phyloP scores from a whole-genome alignment of 176 grass and related monocot species.

The Carex cristatella region DNA sequence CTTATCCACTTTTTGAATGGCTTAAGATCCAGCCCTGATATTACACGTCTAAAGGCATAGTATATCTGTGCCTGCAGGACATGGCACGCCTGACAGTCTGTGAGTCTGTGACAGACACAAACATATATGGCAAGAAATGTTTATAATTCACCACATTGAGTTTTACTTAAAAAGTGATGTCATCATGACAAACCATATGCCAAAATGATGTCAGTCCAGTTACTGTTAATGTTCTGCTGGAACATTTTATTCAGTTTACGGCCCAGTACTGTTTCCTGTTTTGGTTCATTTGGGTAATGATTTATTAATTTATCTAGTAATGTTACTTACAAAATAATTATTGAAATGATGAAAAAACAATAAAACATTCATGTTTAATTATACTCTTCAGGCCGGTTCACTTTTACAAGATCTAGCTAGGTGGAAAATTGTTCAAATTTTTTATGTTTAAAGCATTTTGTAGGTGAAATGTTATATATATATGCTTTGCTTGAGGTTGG shows the following conservation, averaged over 20 bases:
- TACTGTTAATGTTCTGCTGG: too few species aligned
- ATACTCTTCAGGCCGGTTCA: neutral
- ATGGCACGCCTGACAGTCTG: too few species aligned
- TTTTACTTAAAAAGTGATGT: neutral
- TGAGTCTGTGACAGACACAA: too few species aligned
- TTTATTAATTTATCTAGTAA: neutral
- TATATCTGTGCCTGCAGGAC: too few species aligned
- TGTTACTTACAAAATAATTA: neutral
- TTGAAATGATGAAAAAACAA: neutral
- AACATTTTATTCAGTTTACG: too few species aligned
- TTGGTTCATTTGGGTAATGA: neutral
- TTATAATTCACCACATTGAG: neutral
- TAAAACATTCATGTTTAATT: neutral
- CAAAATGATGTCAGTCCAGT: neutral
- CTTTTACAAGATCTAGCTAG: neutral
- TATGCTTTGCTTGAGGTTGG: neutral
- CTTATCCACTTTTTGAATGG: too few species aligned
- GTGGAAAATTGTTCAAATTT: neutral
- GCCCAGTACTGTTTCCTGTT: neutral
- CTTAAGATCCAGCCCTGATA: too few species aligned
- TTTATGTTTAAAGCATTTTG: too few species aligned
- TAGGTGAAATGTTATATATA: neutral
- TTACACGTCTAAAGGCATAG: too few species aligned
- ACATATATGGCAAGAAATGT: too few species aligned
- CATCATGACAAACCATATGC: neutral